phyloP scores from a whole-genome alignment of 75 land plant genomes.

The Pinus taeda region DNA sequence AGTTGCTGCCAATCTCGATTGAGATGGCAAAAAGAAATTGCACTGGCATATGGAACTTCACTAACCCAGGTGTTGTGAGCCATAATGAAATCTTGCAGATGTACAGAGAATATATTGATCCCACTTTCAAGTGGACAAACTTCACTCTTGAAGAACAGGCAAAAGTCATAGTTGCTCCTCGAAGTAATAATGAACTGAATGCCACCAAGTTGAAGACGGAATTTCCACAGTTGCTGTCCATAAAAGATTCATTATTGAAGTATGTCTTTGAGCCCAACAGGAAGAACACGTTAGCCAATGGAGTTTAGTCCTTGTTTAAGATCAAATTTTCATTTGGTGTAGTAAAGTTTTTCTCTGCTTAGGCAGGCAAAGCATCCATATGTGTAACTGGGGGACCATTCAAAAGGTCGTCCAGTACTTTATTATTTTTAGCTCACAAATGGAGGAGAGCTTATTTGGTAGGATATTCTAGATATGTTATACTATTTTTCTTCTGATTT shows the following conservation, averaged over 20 bases:
- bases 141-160: conserved; percentile 72
- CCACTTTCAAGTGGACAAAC: conserved; percentile 50
- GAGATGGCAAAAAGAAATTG: conserved; percentile 47
- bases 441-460: no score
- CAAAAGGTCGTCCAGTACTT: background rate
- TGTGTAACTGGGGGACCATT: background rate
- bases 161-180: conserved; percentile 63
- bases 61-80: conserved; percentile 60
- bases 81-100: conserved; percentile 79
- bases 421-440: no score
- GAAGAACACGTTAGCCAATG: conserved; percentile 13
- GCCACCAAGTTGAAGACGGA: conserved; percentile 54
- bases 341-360: no score
- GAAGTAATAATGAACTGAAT: conserved; percentile 74
- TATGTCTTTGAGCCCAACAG: conserved; percentile 61
- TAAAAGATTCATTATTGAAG: conserved; percentile 61
- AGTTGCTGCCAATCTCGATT: conserved; percentile 51
- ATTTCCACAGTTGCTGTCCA: conserved; percentile 61
- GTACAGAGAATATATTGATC: conserved; percentile 63
- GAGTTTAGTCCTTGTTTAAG: background rate
- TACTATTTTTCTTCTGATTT: no score
- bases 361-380: background rate
- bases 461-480: no score
- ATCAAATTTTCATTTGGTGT: background rate
- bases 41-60: conserved; percentile 68